These are phyloP conservation scores for Lasiosphaeriaceae sp. DNA, from an alignment of 495 filamentous ascomycete genomes.

Conservation along the genomic window DNA sequence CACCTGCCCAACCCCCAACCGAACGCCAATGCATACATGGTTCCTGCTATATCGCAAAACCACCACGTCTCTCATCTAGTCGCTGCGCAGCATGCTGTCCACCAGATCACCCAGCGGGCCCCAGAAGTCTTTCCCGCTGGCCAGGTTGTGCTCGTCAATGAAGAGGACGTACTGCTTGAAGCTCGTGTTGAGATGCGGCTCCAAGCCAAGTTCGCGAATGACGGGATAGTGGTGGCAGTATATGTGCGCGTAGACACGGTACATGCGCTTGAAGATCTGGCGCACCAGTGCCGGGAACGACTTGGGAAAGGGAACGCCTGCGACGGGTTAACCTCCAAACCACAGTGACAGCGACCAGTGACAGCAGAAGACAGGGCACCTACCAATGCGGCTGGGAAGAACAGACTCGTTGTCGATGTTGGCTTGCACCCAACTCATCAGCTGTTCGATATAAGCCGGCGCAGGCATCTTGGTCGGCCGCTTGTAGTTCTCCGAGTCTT, in stretches of 20 bases:
- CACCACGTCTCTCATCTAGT: constrained; percentile 43
- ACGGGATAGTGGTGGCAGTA: constrained; percentile 99
- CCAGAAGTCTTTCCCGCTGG: constrained; percentile 94
- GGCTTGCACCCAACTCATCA: constrained; percentile 93
- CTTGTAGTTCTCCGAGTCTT: constrained; percentile 89
- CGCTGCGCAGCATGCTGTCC: constrained; percentile 92
- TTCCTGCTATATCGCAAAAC: constrained; percentile 6
- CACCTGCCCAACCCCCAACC: background rate
- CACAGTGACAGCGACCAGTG: background rate
- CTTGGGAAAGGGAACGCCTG: constrained; percentile 93
- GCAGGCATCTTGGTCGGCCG: constrained; percentile 97
- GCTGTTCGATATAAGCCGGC: constrained; percentile 92
- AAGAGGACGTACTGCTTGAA: constrained; percentile 99
- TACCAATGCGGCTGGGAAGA: constrained; percentile 88
- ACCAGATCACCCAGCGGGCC: constrained; percentile 95
- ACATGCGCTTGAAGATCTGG: constrained; percentile 97
- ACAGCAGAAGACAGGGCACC: constrained; percentile 13
- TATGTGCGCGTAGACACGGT: constrained; percentile 97
- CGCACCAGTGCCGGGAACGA: constrained; percentile 80
- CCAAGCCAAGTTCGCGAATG: constrained; percentile 87
- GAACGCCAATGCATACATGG: constrained; percentile 7
- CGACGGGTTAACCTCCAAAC: background rate
- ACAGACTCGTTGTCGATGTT: constrained; percentile 95
- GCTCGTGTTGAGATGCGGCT: constrained; percentile 96
- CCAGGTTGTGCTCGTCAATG: constrained; percentile 86